A percentile compares a stretch with the other conserved stretches of the same genome.
Conservation (phyloP, 305 asterid genomes). For the Lippia alba region DNA sequence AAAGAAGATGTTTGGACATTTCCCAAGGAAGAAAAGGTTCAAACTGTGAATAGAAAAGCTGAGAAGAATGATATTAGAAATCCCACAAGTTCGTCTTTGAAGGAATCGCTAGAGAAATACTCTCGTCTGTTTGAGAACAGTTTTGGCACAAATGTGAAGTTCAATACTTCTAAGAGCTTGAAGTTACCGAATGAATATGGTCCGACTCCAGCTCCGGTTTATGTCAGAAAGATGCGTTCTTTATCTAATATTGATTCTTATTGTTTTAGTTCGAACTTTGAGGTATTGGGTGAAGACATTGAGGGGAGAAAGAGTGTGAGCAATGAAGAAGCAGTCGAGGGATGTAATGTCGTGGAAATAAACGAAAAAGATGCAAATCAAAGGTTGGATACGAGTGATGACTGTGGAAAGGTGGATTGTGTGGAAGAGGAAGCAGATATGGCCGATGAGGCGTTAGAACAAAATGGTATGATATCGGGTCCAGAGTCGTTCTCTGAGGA, state of each 20-base stretch:
- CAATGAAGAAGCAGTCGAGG: constrained; percentile 24
- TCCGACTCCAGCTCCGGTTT: constrained; percentile 29
- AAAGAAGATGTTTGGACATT: constrained; percentile 58
- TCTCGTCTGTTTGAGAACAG: constrained; percentile 52
- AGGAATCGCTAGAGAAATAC: constrained; percentile 68
- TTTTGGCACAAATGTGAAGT: constrained; percentile 39
- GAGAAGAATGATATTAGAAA: constrained; percentile 20
- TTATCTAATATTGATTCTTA: constrained; percentile 56
- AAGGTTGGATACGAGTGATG: constrained; percentile 19
- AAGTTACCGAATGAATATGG: constrained; percentile 53
- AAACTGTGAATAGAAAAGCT: not conserved
- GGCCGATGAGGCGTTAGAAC: constrained; percentile 26
- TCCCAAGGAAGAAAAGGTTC: constrained; percentile 38
- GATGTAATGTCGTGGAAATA: constrained; percentile 18
- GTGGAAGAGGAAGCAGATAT: constrained; percentile 24
- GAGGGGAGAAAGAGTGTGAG: constrained; percentile 25
- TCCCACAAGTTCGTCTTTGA: constrained; percentile 54
- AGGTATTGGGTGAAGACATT: constrained; percentile 36
- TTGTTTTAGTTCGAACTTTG: constrained; percentile 39
- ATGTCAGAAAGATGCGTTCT: constrained; percentile 58
- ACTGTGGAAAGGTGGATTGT: constrained; percentile 27
- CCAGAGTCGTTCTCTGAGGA: constrained; percentile 29
- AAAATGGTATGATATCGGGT: constrained; percentile 20
- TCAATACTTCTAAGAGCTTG: constrained; percentile 65
- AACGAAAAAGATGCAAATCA: constrained; percentile 22